Conservation (phyloP, 176 grass and related monocot genomes). For the Otatea glauca region DNA sequence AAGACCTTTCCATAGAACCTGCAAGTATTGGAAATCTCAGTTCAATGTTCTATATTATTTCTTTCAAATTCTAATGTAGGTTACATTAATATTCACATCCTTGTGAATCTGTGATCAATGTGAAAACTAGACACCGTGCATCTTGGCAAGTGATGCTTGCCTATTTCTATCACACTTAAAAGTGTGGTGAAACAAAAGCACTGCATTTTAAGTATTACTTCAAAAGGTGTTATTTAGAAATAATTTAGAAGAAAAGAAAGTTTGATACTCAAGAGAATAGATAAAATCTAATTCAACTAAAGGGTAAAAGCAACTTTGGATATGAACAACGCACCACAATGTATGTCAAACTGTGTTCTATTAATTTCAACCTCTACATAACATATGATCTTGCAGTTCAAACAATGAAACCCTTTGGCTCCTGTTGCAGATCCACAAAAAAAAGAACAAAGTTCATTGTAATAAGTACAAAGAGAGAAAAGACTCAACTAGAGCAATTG, state of each 20-base stretch:
- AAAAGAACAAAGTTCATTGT: background rate
- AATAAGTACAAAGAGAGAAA: background rate
- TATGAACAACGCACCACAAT: background rate
- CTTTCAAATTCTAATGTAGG: background rate
- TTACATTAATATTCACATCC: conserved; percentile 5
- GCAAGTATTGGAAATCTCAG: conserved; percentile 31
- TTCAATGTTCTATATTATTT: conserved; percentile 13
- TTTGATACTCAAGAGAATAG: background rate
- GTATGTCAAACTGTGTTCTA: background rate
- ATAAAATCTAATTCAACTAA: background rate
- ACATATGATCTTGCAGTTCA: background rate
- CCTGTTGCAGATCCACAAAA: background rate
- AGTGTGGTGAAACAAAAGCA: background rate
- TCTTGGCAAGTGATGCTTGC: background rate
- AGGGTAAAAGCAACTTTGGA: background rate
- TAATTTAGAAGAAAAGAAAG: background rate
- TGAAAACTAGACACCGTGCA: background rate
- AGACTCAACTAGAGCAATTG: conserved; percentile 71
- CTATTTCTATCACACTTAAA: background rate
- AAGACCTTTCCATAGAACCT: conserved; percentile 95
- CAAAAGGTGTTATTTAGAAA: background rate
- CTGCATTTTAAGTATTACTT: conserved; percentile 1
- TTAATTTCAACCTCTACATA: conserved; percentile 2
- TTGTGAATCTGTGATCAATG: background rate
- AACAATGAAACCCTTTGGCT: background rate